Base-by-base conservation (phyloP, 306 rosid genomes). In the Citrullus colocynthis region DNA sequence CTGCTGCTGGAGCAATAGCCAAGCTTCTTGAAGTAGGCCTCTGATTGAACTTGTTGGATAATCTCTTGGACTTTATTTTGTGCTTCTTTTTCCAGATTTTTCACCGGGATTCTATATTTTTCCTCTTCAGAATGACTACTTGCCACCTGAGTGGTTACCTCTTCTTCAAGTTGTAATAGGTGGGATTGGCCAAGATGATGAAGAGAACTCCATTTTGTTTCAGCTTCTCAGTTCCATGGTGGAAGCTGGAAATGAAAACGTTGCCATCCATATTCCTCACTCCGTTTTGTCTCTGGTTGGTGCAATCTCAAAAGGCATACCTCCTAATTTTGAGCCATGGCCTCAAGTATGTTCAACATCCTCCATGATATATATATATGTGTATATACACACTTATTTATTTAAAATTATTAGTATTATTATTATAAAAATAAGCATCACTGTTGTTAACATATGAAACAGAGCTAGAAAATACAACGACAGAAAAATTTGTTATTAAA, bases 81-180 rank as follows among this genome's bases (percentile, higher is more conserved):
- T 32, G 32, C 3, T 74, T 30, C 2, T 45, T 44, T 32, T 30
- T 10, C 44, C 44, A 16, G 45, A 34, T 74, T 49, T 83, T 59
- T 80, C 65, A 60, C 69, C 81, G 58, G 80, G 75, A 74, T 61
- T 83, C 57, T 73, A 9, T 79, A 66, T 81, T 78, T 58, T 76
- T 67, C 77, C 78, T 84, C 83, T 83, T 83, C 96, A 93, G 98
- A 91, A 89, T 80, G 97, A 91, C 66, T 93, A 89, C 84, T 79
- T 80, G 80, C 98, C 98, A 67, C 98, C 97, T 42, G 92, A 93
- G 78, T 91, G 96, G 91, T 86, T 93, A 75, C 93, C 98, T 44
- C 86, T 93, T 84, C 91, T 93, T 84, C 92, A 91, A 89, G 93
- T 87, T 76, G 83, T 93, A 21, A 79, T 89, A n/a, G 79, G 81